These are phyloP conservation scores for Cordyceps sp. DNA, from an alignment of 2,329 filamentous ascomycete genomes.

Conservation along the genomic window DNA sequence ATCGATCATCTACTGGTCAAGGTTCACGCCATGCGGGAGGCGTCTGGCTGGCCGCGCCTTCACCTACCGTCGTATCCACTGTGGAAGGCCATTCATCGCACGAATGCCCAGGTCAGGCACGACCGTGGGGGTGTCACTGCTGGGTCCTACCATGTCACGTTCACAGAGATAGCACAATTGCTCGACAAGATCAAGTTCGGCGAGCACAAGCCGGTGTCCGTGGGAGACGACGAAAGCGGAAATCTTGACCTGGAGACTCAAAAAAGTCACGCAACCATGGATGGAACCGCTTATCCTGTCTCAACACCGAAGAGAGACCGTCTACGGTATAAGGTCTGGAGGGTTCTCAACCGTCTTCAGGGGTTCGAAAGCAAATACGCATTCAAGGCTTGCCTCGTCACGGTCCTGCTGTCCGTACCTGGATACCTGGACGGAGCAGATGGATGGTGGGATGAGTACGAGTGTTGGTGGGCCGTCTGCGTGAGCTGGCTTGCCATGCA, in stretches of 20 bases:
- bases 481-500: conserved; percentile 38
- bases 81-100: conserved; percentile 33
- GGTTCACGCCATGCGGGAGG: conserved; percentile 28
- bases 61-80: conserved; percentile 36
- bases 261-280: conserved; percentile 20
- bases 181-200: conserved; percentile 24
- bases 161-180: conserved; percentile 24
- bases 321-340: conserved; percentile 31
- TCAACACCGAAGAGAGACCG: conserved; percentile 17
- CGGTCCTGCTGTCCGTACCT: conserved; percentile 32
- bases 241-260: background rate
- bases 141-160: conserved; percentile 28
- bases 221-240: conserved; percentile 7
- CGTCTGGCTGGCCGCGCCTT: conserved; percentile 21
- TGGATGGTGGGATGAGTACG: conserved; percentile 36
- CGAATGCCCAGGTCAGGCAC: conserved; percentile 39
- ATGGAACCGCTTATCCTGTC: conserved; percentile 18
- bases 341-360: conserved; percentile 31
- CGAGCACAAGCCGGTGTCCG: conserved; percentile 16
- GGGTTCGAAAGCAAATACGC: conserved; percentile 42
- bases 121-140: conserved; percentile 41
- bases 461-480: conserved; percentile 41
- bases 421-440: conserved; percentile 29
- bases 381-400: conserved; percentile 36
- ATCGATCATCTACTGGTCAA: conserved; percentile 29